These are phyloP conservation scores for Chlorociboria aeruginascens DNA, from an alignment of 495 filamentous ascomycete species.

Conservation along the genomic window DNA sequence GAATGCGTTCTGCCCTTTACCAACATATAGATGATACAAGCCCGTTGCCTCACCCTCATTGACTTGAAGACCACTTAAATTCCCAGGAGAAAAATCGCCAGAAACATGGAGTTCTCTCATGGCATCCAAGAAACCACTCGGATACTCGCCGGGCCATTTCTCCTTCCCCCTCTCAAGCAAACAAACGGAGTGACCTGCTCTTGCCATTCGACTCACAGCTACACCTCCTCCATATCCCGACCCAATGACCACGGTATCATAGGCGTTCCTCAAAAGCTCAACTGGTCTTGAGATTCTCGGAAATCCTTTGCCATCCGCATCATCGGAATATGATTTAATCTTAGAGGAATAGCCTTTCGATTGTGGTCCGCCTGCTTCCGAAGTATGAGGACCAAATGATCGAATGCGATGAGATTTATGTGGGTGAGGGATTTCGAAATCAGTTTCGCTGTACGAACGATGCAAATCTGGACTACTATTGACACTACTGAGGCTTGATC, in stretches of 20 bases:
- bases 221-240: slow-evolving; percentile 59
- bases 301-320: slow-evolving; percentile 24
- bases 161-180: slow-evolving; percentile 52
- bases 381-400: slow-evolving; percentile 8
- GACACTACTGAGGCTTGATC: no score
- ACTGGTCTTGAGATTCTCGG: slow-evolving; percentile 45
- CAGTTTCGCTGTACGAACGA: no score
- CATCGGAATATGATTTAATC: slow-evolving; percentile 30
- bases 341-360: slow-evolving; percentile 25
- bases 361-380: slow-evolving; percentile 20
- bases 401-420: slow-evolving; percentile 7
- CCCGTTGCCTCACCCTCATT: slow-evolving; percentile 42
- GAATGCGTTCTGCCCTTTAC: slow-evolving; percentile 54
- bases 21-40: slow-evolving; percentile 50
- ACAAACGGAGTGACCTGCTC: slow-evolving; percentile 47
- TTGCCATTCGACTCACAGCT: slow-evolving; percentile 51
- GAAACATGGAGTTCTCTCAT: slow-evolving; percentile 40
- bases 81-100: slow-evolving; percentile 36
- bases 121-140: slow-evolving; percentile 31
- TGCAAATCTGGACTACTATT: no score
- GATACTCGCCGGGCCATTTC: slow-evolving; percentile 55
- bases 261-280: slow-evolving; percentile 35
- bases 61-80: slow-evolving; percentile 27
- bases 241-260: slow-evolving; percentile 54
- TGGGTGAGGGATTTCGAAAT: background rate